Conservation (phyloP, 345 rosid genomes). For the Aquilaria yunnanensis region DNA sequence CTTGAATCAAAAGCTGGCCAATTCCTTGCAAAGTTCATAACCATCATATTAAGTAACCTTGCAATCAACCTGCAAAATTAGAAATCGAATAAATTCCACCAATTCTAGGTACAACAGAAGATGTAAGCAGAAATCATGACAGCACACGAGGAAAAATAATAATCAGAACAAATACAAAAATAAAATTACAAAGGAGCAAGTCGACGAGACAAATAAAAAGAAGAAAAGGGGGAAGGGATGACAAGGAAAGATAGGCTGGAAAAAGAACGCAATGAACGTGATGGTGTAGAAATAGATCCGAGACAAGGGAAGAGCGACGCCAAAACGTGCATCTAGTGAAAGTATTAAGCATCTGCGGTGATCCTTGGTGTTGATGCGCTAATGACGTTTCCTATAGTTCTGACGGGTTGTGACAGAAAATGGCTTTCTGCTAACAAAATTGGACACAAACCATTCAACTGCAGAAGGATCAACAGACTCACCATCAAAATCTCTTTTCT, state of each 20-base stretch:
- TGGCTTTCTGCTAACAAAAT: slow-evolving; percentile 2
- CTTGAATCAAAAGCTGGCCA: too few relatives aligned
- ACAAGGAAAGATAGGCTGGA: not conserved
- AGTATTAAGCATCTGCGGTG: slow-evolving; percentile 3
- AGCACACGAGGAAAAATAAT: not conserved
- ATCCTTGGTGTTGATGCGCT: slow-evolving; percentile 10
- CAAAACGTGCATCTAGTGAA: slow-evolving; percentile 1
- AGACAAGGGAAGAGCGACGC: slow-evolving; percentile 11
- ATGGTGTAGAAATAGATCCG: not conserved
- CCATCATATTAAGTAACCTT: not conserved
- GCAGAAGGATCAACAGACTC: slow-evolving; percentile 18
- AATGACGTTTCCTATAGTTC: slow-evolving; percentile 8
- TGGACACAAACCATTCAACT: slow-evolving; percentile 2
- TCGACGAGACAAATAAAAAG: not conserved
- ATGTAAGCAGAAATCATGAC: not conserved
- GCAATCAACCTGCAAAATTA: slow-evolving; percentile 19
- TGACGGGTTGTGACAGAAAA: not conserved
- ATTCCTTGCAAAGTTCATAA: too few relatives aligned
- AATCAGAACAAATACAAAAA: not conserved
- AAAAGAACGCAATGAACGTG: not conserved
- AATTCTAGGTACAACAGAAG: not conserved
- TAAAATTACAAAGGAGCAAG: not conserved
- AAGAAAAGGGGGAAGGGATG: not conserved
- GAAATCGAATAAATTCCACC: not conserved
- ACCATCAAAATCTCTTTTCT: slow-evolving; percentile 27